Base-by-base conservation (phyloP, 1,139 yeast species). In the Geotrichum macrosporum region DNA sequence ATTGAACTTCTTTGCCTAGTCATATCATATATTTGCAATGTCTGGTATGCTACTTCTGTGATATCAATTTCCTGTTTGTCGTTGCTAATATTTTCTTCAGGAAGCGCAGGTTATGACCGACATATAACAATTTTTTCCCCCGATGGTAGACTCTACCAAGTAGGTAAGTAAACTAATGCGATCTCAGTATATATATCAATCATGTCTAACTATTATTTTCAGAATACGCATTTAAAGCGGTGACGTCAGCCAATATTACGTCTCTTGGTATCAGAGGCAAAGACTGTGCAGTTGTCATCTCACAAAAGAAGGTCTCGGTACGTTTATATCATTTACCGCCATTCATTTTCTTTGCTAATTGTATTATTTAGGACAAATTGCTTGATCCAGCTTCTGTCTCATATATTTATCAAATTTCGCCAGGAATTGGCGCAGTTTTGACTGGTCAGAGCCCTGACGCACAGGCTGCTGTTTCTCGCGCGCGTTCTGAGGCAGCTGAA, bases 391-490 rank as follows among this genome's bases (percentile, higher is more conserved):
- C 72, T 35, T 84, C 96, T 5, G 94, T 92, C 27, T 76, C 94
- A 10, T 88, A 87, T 64, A 74, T 92, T 51, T 92, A 89, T 71
- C 76, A 77, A 57, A 84, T 92, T 58, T 82, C 96, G 1, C 81
- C 81, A 15, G 74, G 79, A 46, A 78, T 92, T 56, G 98, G 98
- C 21, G 77, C 92, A 72, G 88, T 92, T 35, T 87, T 95, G 55
- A 89, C 95, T 29, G 98, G 98, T 0, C 87, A 95, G 45, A 89
- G 92, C 64, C 96, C 97, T 18, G 98, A 92, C 69, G 96, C 96
- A 4, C 76, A 96, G 63, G 79, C 95, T 35, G 85, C 86, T 53
- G 95, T 95, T 5, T 71, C 81, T 51, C 78, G 97, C 61, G 96
- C 98, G 5, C 78, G 95, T 57, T 73, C 85, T 19, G 98, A 92